A percentile compares a stretch with the other conserved stretches of the same genome.
Conservation (phyloP, 495 filamentous ascomycete genomes). For the Neurospora sp. region DNA sequence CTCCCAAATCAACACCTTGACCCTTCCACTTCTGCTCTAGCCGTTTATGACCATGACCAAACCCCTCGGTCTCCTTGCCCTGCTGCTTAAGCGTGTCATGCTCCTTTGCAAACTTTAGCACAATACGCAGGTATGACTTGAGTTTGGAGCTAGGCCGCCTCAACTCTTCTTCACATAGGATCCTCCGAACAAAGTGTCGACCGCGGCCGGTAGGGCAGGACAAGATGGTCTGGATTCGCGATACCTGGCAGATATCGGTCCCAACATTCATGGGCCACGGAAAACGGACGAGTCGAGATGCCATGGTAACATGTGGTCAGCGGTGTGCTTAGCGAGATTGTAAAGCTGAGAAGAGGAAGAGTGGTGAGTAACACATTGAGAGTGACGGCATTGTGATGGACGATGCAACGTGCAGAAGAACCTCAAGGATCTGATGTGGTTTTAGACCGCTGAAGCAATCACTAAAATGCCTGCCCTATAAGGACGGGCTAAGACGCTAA, state of each 20-base stretch:
- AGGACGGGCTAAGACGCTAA: not conserved
- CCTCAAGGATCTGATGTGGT: not conserved
- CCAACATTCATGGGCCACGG: constrained; percentile 40
- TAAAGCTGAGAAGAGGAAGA: not conserved
- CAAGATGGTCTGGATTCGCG: constrained; percentile 32
- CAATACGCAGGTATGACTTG: not conserved
- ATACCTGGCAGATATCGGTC: constrained; percentile 45
- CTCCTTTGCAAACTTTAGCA: not conserved
- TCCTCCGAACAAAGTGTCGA: constrained; percentile 26
- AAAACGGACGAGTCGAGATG: constrained; percentile 22
- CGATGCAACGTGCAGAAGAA: not conserved
- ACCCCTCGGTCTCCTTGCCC: not conserved
- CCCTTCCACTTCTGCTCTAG: not conserved
- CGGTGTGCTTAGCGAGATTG: not conserved
- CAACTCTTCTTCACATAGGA: constrained; percentile 31
- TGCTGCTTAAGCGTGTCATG: not conserved
- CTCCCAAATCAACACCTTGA: constrained; percentile 9
- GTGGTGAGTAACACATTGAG: not conserved
- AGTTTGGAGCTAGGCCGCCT: not conserved
- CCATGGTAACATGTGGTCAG: not conserved
- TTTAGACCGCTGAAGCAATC: not conserved
- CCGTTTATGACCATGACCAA: not conserved
- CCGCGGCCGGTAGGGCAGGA: constrained; percentile 5
- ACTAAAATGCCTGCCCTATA: not conserved
- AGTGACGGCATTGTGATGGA: not conserved